phyloP scores from a whole-genome alignment of 164 flowering plant species.

The Umbellularia californica region DNA sequence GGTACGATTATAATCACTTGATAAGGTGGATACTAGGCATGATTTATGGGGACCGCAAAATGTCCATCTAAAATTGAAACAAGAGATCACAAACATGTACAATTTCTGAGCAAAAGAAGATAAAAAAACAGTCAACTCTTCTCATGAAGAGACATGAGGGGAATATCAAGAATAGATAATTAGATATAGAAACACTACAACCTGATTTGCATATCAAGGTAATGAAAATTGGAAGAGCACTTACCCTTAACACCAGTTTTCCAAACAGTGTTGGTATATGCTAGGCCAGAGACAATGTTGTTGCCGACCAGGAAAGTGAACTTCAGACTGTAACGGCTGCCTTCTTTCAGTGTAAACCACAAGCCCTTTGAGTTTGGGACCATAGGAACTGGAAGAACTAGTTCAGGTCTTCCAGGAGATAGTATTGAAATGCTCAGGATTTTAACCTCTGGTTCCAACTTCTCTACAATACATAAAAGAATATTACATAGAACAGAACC shows the following conservation, averaged over 20 bases:
- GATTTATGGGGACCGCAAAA: no score
- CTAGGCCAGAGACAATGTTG: slow-evolving; percentile 66
- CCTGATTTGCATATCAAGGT: no score
- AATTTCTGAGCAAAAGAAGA: no score
- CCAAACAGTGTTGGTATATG: slow-evolving; percentile 62
- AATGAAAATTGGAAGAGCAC: not conserved
- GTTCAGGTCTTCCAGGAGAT: slow-evolving; percentile 48
- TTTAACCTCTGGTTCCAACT: slow-evolving; percentile 54
- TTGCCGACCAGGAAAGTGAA: slow-evolving; percentile 51
- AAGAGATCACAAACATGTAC: no score
- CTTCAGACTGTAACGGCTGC: slow-evolving; percentile 46
- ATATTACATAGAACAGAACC: no score
- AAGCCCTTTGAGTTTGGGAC: slow-evolving; percentile 42
- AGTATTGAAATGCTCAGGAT: slow-evolving; percentile 44
- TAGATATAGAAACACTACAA: no score
- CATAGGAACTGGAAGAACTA: slow-evolving; percentile 49
- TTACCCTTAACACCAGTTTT: slow-evolving; percentile 61
- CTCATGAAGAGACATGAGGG: no score
- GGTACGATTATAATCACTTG: no score
- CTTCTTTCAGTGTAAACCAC: slow-evolving; percentile 67
- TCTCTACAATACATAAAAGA: slow-evolving; percentile 28
- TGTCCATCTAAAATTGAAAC: no score
- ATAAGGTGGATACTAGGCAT: no score
- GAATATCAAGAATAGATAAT: no score
- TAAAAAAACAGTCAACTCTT: no score